These are phyloP conservation scores for Logfia minima DNA, from an alignment of 129 eudicot species.

Conservation along the genomic window DNA sequence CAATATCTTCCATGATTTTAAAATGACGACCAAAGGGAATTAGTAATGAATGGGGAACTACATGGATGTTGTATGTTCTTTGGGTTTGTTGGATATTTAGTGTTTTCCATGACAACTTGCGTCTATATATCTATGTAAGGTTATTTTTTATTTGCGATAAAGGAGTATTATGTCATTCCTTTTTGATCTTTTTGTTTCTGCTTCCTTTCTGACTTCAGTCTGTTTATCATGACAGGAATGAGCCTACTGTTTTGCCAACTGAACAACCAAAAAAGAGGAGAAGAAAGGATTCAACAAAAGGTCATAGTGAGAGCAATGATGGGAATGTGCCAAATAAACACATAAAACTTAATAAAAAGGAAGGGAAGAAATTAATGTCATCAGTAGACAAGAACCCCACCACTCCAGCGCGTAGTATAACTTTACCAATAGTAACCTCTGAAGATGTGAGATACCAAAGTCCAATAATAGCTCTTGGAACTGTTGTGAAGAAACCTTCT, in stretches of 20 bases:
- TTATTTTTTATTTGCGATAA: neutral
- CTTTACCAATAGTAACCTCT: conserved; percentile 31
- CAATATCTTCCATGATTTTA: neutral
- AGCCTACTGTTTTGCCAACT: conserved; percentile 47
- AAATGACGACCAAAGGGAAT: neutral
- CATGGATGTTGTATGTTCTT: conserved; percentile 1
- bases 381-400: conserved; percentile 43
- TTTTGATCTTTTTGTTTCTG: neutral
- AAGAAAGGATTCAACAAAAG: conserved; percentile 73
- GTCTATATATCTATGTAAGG: conserved; percentile 4
- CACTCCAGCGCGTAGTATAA: conserved; percentile 42
- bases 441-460: conserved; percentile 51
- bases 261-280: conserved; percentile 94
- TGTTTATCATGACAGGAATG: conserved; percentile 45
- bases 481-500: conserved; percentile 50
- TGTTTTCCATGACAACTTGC: neutral
- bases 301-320: conserved; percentile 44
- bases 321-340: conserved; percentile 55
- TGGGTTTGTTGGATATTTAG: conserved; percentile 7
- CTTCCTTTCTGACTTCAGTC: conserved; percentile 22
- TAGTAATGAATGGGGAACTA: conserved; percentile 9
- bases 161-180: neutral
- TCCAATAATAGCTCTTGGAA: conserved; percentile 53
- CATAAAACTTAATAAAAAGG: conserved; percentile 57
- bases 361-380: conserved; percentile 49